These are phyloP conservation scores for Boehmeria nivea DNA, from an alignment of 306 rosid species.

Conservation along the genomic window DNA sequence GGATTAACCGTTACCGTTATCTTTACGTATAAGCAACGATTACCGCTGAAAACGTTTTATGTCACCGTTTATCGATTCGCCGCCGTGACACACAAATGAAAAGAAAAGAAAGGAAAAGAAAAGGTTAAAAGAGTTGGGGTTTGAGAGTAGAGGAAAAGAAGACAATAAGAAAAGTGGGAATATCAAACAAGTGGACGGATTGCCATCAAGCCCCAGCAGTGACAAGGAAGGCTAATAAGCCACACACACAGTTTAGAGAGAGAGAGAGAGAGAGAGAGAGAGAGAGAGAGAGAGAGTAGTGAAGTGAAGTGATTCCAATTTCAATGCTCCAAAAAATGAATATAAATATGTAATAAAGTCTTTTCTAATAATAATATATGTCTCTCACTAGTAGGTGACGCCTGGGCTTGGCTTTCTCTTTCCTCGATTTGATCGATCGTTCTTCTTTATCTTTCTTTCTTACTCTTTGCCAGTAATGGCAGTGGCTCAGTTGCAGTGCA, in stretches of 20 bases:
- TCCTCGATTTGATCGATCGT: constrained; percentile 86
- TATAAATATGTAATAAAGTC: neutral
- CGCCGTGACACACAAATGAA: too few species aligned
- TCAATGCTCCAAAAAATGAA: constrained; percentile 21
- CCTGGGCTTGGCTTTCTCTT: constrained; percentile 43
- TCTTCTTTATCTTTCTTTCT: constrained; percentile 21
- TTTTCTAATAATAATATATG: too few species aligned
- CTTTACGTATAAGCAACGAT: too few species aligned
- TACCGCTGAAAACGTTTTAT: too few species aligned
- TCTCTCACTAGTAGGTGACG: constrained; percentile 31
- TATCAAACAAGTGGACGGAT: constrained; percentile 58
- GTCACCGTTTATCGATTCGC: too few species aligned
- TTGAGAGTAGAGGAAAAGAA: neutral
- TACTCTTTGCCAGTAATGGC: constrained; percentile 58
- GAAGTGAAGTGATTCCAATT: constrained; percentile 41
- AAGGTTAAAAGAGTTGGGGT: neutral
- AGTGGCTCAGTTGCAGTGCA: constrained; percentile 69
- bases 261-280: neutral
- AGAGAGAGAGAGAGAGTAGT: neutral
- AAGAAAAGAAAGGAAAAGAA: too few species aligned
- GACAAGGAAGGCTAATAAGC: neutral
- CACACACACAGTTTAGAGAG: constrained; percentile 9
- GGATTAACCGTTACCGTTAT: too few species aligned
- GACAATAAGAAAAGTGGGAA: constrained; percentile 36
- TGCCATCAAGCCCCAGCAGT: constrained; percentile 38